Evolutionary conservation across 208 protist genomes (phyloP), one percentile per base, ranked within the genome.

Genomic region (Tritrichomonas musculus): DNA sequence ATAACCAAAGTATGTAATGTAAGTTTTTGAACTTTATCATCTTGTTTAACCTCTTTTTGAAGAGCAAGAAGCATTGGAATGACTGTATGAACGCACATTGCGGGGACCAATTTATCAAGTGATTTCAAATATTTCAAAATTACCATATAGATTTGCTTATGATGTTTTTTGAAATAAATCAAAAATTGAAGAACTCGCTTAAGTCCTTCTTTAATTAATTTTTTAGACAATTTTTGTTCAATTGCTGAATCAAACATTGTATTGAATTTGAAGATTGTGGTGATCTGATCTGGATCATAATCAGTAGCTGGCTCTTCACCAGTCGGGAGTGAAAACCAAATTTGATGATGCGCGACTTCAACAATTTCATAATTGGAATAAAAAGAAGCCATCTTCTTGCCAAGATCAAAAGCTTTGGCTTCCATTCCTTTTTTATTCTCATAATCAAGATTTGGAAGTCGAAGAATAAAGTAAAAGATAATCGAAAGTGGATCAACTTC

Each of bases 1-100:
- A 88, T 88, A 5, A 88, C 57, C 5, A 88, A 88, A n/a, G 77
- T 88, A 36, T 88, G 77, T 47, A 88, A 39, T 57, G 47, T 14
- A 33, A 88, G 4, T 69, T 13, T 8, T 33, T 5, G 5, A 14
- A 57, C 47, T 22, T 39, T 39, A 2, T 36, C 17, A 4, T 57
- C 1, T 11, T 88, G 14, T n/a, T 53, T 88, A 0, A 39, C n/a
- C 33, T 88, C 41, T 39, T 88, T 33, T 47, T 88, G 77, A 13
- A 88, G 77, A 39, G 44, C 77, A 49, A 88, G 47, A 44, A 88
- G 44, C 14, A 88, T 47, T 20, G 44, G 47, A 9, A 88, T 20
- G 9, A 88, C 47, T n/a, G 27, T 39, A 8, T 57, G 47, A 39
- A 57, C 39, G 17, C 77, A 47, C 2, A 11, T 2, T 27, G 47